Base-by-base conservation (phyloP, 2,329 filamentous ascomycete genomes). In the Diplocarpon mali region DNA sequence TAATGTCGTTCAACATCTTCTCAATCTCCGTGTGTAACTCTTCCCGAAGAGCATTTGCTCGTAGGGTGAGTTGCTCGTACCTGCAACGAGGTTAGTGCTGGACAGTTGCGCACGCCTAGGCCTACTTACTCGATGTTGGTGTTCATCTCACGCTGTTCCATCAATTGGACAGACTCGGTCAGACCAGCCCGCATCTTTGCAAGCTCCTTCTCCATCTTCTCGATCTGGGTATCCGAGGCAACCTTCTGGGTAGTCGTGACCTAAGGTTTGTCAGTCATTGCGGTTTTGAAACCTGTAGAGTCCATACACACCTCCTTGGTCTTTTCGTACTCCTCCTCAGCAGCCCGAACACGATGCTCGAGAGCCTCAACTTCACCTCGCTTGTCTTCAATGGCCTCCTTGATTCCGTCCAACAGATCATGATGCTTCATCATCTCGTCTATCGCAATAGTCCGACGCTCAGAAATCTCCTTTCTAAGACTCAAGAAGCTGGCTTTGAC, bases 191-290 rank as follows among this genome's bases (percentile, higher is more conserved):
- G 76, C 86, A 96, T 94, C 62, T 88, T 86, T 38, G 85, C 84
- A n/a, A 98, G 70, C 63, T 98, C 89, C 65, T 95, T 95, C 67
- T 98, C 92, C 83, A 95, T 93, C 70, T 92, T 92, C 66, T 98
- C 92, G 57, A 98, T 95, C 64, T 96, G 90, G 8, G 89, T 80
- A 62, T 96, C 92, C 2, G 82, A 86, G 7, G 81, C 83, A 62
- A 90, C 77, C 67, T 93, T 93, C 62, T 95, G 87, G 14, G 88
- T 85, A 37, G 76, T 85, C 7, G 85, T 90, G 47, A 75, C 67
- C 57, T 60, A 38, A 27, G 3, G 30, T n/a, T 11, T 43, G 38
- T 59, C 46, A 57, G 48, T 38, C 10, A 34, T 28, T 7, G 13
- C 13, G 14, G 20, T 2, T 8, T 42, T 5, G 3, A 6, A 16